Conservation (phyloP, 2,329 filamentous ascomycete genomes). For the Didymella segeticola region DNA sequence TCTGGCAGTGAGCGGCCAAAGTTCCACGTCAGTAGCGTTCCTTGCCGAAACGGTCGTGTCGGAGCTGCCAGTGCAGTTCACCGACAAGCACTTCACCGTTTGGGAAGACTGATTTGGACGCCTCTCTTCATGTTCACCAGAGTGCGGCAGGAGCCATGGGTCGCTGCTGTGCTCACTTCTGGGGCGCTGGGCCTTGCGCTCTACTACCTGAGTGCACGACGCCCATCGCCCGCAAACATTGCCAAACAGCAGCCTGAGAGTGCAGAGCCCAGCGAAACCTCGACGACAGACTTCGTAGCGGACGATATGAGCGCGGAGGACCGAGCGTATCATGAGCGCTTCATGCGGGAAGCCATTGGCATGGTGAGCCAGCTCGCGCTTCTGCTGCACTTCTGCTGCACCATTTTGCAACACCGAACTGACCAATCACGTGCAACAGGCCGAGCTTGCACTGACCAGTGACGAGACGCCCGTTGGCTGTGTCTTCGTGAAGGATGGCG, state of each 20-base stretch:
- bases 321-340: conserved; percentile 62
- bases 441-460: conserved; percentile 77
- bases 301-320: conserved; percentile 46
- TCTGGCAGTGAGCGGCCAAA: conserved; percentile 23
- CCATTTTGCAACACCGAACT: conserved; percentile 19
- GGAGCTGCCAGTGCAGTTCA: conserved; percentile 23
- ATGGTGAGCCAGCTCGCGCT: conserved; percentile 66
- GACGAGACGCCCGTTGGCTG: conserved; percentile 98
- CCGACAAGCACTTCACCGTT: conserved; percentile 29
- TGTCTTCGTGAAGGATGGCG: conserved; percentile 81
- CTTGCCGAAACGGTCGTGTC: conserved; percentile 37
- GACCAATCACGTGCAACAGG: conserved; percentile 59
- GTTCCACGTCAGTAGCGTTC: conserved; percentile 42
- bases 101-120: conserved; percentile 25
- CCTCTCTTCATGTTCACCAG: conserved; percentile 29
- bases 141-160: conserved; percentile 31
- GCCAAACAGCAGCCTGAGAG: conserved; percentile 15
- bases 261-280: conserved; percentile 35
- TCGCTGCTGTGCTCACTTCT: conserved; percentile 26
- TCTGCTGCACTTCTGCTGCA: conserved; percentile 8
- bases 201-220: conserved; percentile 24
- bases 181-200: conserved; percentile 31
- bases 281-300: conserved; percentile 32
- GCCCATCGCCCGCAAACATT: conserved; percentile 15
- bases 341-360: conserved; percentile 84